Base-by-base conservation (phyloP, 768 basidiomycete species). In the Lenzites betulinus region DNA sequence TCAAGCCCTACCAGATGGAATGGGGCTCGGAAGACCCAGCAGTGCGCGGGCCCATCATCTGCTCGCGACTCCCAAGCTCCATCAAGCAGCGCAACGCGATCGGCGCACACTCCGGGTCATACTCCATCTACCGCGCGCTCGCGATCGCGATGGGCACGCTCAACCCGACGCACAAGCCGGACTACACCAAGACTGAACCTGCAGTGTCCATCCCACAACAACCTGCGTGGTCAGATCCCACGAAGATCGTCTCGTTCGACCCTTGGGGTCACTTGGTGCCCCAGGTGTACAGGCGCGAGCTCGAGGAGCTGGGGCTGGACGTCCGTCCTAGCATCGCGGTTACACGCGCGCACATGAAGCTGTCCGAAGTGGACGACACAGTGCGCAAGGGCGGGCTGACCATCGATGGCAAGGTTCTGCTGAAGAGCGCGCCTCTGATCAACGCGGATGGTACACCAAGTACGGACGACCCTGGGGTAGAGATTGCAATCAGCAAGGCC, bases 31-130 rank as follows among this genome's bases (percentile, higher is more conserved):
- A 79, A 2, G 79, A 84, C 46, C 79, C 91, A 22, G 62, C 69
- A 7, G 75, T 79, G 7, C 91, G 95, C 22, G 96, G 96, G 0
- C 93, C 95, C 2, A 81, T 98, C 62, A 83, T 98, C 59, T 93
- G 91, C 71, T 94, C 91, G 1, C 89, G 95, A 25, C 87, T 95
- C 22, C 83, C 89, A 0, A 81, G 82, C 13, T 87, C 89, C 30
- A 90, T 96, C 78, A 95, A 95, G 76, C 83, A 87, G 54, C 88
- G 96, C 47, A 98, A 98, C 73, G 91, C 95, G 25, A 83, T 98
- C 70, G 95, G 96, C 11, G 95, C 96, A 0, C 95, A 97, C 71
- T 88, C 88, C 0, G 95, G 96, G 7, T 91, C 89, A 1, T 98
- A 98, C 75, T 93, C 91, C 15, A 95, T 97, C 75, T 98, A 97